Conservation (phyloP, 2,329 filamentous ascomycete genomes). For the Penicillium corylophilum region DNA sequence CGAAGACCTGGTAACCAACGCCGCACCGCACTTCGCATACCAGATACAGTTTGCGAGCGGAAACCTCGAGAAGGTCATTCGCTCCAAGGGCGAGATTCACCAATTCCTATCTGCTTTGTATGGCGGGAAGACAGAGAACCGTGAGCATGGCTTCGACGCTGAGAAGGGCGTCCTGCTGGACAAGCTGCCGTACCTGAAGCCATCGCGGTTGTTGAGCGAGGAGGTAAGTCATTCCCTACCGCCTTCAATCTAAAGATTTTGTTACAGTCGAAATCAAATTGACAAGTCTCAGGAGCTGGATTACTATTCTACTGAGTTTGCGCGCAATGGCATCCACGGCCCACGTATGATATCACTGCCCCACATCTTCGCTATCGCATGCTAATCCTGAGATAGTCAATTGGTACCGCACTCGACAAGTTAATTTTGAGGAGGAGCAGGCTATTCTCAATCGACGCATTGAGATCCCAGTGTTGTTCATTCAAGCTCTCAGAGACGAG, state of each 20-base stretch:
- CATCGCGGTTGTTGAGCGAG: slow-evolving; percentile 59
- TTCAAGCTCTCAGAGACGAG: slow-evolving; percentile 68
- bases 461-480: slow-evolving; percentile 68
- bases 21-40: slow-evolving; percentile 72
- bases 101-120: slow-evolving; percentile 71
- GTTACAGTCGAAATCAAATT: background rate
- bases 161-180: slow-evolving; percentile 64
- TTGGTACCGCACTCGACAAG: slow-evolving; percentile 76
- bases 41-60: slow-evolving; percentile 76
- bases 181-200: slow-evolving; percentile 57
- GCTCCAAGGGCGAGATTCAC: slow-evolving; percentile 61
- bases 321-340: slow-evolving; percentile 70
- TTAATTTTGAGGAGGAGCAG: slow-evolving; percentile 75
- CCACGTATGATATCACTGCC: slow-evolving; percentile 52
- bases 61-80: slow-evolving; percentile 60
- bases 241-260: background rate
- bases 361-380: background rate
- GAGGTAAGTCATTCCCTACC: slow-evolving; percentile 47
- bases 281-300: slow-evolving; percentile 59
- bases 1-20: slow-evolving; percentile 57
- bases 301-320: slow-evolving; percentile 72
- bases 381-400: slow-evolving; percentile 54
- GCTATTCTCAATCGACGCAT: slow-evolving; percentile 45
- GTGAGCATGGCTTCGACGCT: slow-evolving; percentile 59
- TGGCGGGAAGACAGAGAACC: slow-evolving; percentile 60